Evolutionary conservation across 2,329 filamentous ascomycete genomes (phyloP).

Genomic region (Colletotrichum spaethianum): DNA sequence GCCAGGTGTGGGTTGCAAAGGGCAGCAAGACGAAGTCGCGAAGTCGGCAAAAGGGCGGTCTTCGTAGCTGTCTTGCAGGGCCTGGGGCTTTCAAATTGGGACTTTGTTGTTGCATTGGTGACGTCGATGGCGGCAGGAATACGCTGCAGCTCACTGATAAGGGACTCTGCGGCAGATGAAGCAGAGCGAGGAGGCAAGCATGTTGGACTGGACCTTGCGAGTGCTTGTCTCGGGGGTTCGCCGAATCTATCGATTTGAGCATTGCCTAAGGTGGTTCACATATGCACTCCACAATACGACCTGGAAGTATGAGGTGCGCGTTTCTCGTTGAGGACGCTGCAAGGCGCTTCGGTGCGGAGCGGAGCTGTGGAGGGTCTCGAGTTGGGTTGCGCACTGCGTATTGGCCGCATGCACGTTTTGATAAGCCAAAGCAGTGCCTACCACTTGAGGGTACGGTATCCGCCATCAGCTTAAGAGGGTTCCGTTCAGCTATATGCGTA

Average conservation of each 20-base stretch:
- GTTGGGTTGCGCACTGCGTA: too few relatives aligned
- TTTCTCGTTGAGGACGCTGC: neutral
- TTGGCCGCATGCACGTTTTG: too few relatives aligned
- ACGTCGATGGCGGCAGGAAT: constrained; percentile 34
- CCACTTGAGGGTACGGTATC: too few relatives aligned
- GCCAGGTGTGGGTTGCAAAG: neutral
- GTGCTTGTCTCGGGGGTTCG: too few relatives aligned
- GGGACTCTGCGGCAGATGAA: constrained; percentile 13
- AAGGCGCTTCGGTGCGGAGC: too few relatives aligned
- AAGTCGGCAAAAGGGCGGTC: neutral
- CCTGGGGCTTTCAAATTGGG: neutral
- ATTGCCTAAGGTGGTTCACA: neutral
- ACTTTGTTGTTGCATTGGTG: constrained; percentile 1
- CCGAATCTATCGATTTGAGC: neutral
- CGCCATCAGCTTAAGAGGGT: too few relatives aligned
- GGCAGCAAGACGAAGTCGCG: neutral
- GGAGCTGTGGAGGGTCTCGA: too few relatives aligned
- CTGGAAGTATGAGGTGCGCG: neutral
- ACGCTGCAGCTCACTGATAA: neutral
- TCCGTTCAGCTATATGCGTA: too few relatives aligned
- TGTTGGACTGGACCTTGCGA: too few relatives aligned
- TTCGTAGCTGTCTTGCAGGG: neutral
- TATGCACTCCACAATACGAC: neutral
- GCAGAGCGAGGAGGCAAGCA: neutral
- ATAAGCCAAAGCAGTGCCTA: too few relatives aligned